Evolutionary conservation across 768 basidiomycete species (phyloP), one percentile per base, ranked within the genome.

Genomic region (Mycena galericulata): DNA sequence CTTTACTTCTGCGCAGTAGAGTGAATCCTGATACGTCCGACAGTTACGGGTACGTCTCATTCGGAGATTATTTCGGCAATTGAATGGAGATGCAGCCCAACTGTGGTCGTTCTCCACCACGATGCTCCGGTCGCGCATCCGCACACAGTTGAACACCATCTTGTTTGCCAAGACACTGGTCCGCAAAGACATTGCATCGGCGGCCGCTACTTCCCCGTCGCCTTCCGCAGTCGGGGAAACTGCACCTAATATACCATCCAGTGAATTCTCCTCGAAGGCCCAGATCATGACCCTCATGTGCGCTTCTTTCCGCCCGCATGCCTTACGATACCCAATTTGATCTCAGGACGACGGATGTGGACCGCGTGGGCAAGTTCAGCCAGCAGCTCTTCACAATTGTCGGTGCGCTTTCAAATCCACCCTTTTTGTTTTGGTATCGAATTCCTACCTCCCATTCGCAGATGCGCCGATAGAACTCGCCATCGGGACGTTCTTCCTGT

Each of bases 241-340:
- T 27, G 27, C 26, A 30, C 49, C 17, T 27, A 6, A 12, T 14
- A 7, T 14, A 26, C 84, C 86, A 6, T 87, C 88, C 59, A 85
- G 85, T 29, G 87, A 89, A 50, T 88, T 90, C 70, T 88, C 88
- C 9, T 88, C 86, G 74, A 90, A 90, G 73, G 87, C 88, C 11
- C 88, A 97, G 80, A 90, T 97, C 72, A 96, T 97, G 95, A 97
- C 93, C 2, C 86, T 97, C 27, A 96, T 97, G 66, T 62, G 27
- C 66, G 59, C 18, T 22, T 20, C 10, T n/a, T 49, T 18, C n/a
- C 30, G 17, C 14, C 26, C n/a, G 1, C 10, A 12, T 26, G 4
- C 29, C n/a, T 56, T 41, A 36, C 22, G 40, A n/a, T 22, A 22
- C 11, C 32, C 38, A 6, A 10, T 49, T 17, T 27, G 10, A 7